Percentiles rank a stretch among this genome's conserved stretches.
These are phyloP conservation scores for Pseudognaphalium luteoalbum DNA, from an alignment of 129 eudicot species.

Conservation along the genomic window DNA sequence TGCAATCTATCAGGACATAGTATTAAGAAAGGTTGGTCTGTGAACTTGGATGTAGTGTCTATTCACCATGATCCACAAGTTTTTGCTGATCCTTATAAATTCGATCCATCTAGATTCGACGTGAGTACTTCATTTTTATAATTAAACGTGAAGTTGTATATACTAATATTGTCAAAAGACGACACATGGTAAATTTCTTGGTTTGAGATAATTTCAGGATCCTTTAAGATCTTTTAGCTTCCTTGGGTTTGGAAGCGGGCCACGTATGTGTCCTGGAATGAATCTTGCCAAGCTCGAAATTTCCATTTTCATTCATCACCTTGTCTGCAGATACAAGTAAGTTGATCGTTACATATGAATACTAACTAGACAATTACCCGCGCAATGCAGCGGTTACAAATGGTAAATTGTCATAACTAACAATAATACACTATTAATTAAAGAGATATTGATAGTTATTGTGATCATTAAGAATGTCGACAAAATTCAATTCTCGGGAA, in stretches of 20 bases:
- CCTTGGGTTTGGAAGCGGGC: conserved; percentile 86
- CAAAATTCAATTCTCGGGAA: no score
- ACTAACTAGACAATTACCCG: no score
- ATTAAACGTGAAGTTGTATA: neutral
- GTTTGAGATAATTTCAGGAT: conserved; percentile 47
- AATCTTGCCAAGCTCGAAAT: conserved; percentile 76
- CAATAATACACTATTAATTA: no score
- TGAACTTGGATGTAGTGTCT: conserved; percentile 83
- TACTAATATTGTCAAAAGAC: neutral
- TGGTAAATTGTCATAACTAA: no score
- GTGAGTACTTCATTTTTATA: conserved; percentile 36
- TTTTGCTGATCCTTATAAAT: conserved; percentile 59
- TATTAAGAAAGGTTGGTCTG: conserved; percentile 73
- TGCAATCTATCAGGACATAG: conserved; percentile 45
- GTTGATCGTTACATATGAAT: conserved; percentile 12
- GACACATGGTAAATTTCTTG: neutral
- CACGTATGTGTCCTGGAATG: conserved; percentile 84
- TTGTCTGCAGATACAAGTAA: conserved; percentile 77
- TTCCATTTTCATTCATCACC: conserved; percentile 72
- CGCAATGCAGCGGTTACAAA: no score
- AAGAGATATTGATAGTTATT: no score
- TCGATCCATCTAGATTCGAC: conserved; percentile 77
- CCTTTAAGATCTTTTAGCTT: conserved; percentile 67
- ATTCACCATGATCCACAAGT: conserved; percentile 77
- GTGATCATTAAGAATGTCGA: no score